phyloP scores from a whole-genome alignment of 179 eudicot genomes.

The Patellifolia procumbens region DNA sequence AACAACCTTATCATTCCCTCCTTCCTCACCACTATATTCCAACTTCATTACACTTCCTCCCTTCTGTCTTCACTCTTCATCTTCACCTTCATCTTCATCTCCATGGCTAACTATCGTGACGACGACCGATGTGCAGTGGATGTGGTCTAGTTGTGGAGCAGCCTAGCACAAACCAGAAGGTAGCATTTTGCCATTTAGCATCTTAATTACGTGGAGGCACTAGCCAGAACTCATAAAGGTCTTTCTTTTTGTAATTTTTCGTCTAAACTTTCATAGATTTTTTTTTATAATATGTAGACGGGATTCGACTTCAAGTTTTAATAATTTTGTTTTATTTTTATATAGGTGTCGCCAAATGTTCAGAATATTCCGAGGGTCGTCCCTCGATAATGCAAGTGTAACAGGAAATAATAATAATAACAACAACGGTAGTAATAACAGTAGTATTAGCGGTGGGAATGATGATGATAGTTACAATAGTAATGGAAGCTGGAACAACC shows the following conservation, averaged over 20 bases:
- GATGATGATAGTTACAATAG: not conserved
- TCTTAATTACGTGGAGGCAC: not conserved
- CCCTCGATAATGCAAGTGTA: too few species aligned
- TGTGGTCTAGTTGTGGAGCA: too few species aligned
- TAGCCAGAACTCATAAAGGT: not conserved
- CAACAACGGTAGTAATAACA: not conserved
- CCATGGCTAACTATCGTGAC: too few species aligned
- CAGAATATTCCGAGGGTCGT: too few species aligned
- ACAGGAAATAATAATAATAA: too few species aligned
- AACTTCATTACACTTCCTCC: not conserved
- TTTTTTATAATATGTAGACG: not conserved
- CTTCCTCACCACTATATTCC: not conserved
- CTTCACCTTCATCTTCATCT: not conserved
- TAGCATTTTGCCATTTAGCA: not conserved
- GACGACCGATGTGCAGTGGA: too few species aligned
- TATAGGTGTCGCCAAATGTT: not conserved
- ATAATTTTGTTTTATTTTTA: not conserved
- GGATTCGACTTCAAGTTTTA: not conserved
- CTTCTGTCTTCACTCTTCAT: not conserved
- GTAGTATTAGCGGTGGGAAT: not conserved
- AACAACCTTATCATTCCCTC: not conserved
- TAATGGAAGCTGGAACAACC: constrained; percentile 14
- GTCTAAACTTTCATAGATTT: too few species aligned
- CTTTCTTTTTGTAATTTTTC: not conserved
- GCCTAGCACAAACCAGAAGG: too few species aligned